phyloP scores from a whole-genome alignment of 192 early-diverging fungal genomes.

The Entomortierella lignicola region DNA sequence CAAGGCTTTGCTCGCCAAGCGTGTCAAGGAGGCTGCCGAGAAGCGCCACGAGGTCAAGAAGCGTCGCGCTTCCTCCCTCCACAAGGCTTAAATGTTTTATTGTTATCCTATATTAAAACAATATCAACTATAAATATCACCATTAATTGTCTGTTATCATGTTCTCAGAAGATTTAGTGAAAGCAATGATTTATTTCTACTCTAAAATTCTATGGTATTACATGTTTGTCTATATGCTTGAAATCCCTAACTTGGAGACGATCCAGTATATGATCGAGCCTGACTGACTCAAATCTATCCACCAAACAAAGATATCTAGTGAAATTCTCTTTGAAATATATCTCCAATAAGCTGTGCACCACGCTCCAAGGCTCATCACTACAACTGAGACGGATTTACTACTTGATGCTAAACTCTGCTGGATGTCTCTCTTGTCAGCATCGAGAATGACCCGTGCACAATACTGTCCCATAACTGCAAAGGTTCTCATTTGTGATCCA shows the following conservation, averaged over 20 bases:
- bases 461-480: conserved; percentile 45
- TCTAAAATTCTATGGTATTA: not conserved
- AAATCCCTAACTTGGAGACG: conserved; percentile 3
- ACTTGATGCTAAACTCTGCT: not conserved
- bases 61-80: conserved; percentile 76
- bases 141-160: too few relatives aligned
- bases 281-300: conserved; percentile 33
- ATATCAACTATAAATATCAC: too few relatives aligned
- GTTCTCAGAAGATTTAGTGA: too few relatives aligned
- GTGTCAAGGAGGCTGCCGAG: conserved; percentile 96
- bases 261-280: conserved; percentile 12
- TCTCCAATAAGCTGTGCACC: conserved; percentile 26
- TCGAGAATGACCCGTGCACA: conserved; percentile 31
- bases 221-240: not conserved
- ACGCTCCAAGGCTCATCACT: conserved; percentile 6
- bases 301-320: conserved; percentile 37
- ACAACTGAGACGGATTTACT: conserved; percentile 3
- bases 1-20: conserved; percentile 89
- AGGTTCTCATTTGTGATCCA: conserved; percentile 33
- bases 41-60: conserved; percentile 82
- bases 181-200: too few relatives aligned
- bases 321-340: conserved; percentile 21
- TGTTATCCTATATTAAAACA: not conserved
- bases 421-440: conserved; percentile 19
- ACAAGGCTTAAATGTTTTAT: conserved; percentile 67